A percentile compares a stretch with the other conserved stretches of the same genome.
Conservation (phyloP, 805 yeast species). For the Cyberlindnera euphorbiae region DNA sequence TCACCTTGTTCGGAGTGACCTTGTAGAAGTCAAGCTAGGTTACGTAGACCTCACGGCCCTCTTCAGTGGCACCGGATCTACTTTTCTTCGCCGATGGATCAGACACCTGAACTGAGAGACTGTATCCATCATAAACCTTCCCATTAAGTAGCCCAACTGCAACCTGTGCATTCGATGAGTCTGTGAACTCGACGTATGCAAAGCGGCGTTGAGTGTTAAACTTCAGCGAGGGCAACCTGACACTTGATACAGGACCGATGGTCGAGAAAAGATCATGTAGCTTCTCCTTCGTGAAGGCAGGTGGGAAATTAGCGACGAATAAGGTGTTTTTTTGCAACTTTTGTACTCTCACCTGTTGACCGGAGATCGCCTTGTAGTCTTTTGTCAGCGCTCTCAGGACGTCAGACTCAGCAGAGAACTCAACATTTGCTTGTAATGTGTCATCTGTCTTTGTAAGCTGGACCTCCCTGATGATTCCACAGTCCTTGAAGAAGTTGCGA, state of each 20-base stretch:
- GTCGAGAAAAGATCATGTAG: constrained; percentile 37
- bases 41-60: constrained; percentile 54
- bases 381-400: constrained; percentile 58
- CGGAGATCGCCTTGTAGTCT: constrained; percentile 44
- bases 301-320: constrained; percentile 76
- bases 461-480: constrained; percentile 49
- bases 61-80: constrained; percentile 43
- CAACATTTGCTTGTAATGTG: constrained; percentile 47
- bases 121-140: constrained; percentile 31
- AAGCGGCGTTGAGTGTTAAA: constrained; percentile 57
- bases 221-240: constrained; percentile 62
- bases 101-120: constrained; percentile 55
- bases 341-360: constrained; percentile 39
- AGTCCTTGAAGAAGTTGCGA: constrained; percentile 45
- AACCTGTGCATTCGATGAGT: constrained; percentile 36
- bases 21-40: constrained; percentile 45
- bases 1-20: constrained; percentile 35
- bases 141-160: constrained; percentile 43
- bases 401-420: constrained; percentile 43
- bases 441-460: constrained; percentile 17
- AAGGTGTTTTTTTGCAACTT: constrained; percentile 46
- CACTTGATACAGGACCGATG: constrained; percentile 39
- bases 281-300: constrained; percentile 37
- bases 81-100: constrained; percentile 43
- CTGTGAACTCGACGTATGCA: constrained; percentile 60